Conservation (phyloP, 1,284 basidiomycete species). For the Phellopilus nigrolimitatus region DNA sequence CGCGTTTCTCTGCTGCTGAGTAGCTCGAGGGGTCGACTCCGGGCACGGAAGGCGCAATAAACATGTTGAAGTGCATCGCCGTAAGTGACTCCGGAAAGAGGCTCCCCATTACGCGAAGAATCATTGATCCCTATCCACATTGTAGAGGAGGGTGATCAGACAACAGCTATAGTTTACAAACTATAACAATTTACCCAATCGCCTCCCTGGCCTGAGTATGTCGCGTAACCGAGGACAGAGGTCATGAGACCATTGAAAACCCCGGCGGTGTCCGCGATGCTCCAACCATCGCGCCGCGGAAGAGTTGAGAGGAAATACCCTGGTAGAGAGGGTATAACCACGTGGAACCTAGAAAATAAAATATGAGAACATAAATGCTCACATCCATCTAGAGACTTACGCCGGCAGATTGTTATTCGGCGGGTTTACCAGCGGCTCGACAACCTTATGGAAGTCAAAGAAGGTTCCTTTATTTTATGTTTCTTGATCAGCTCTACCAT, state of each 20-base stretch:
- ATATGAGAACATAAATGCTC: background rate
- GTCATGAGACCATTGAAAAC: constrained; percentile 26
- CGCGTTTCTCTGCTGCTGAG: constrained; percentile 14
- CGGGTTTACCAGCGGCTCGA: constrained; percentile 22
- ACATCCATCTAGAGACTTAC: constrained; percentile 14
- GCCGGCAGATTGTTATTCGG: constrained; percentile 20
- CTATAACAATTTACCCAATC: constrained; percentile 22
- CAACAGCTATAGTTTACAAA: background rate
- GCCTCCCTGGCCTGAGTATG: constrained; percentile 24
- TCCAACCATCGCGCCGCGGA: constrained; percentile 21
- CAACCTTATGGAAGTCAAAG: constrained; percentile 27
- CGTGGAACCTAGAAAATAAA: constrained; percentile 22
- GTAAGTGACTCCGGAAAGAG: constrained; percentile 20
- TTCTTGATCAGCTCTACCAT: background rate
- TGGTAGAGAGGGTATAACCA: constrained; percentile 25
- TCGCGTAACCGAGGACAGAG: constrained; percentile 25
- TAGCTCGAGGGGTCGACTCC: background rate
- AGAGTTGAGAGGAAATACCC: constrained; percentile 25
- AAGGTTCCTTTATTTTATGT: constrained; percentile 21
- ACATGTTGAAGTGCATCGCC: constrained; percentile 24
- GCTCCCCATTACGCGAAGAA: constrained; percentile 21
- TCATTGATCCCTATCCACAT: constrained; percentile 18
- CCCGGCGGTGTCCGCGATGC: constrained; percentile 22
- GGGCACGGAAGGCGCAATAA: constrained; percentile 10
- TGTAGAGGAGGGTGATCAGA: background rate